Base-by-base conservation (phyloP, 176 grass and related monocot species). In the Eleusine indica region DNA sequence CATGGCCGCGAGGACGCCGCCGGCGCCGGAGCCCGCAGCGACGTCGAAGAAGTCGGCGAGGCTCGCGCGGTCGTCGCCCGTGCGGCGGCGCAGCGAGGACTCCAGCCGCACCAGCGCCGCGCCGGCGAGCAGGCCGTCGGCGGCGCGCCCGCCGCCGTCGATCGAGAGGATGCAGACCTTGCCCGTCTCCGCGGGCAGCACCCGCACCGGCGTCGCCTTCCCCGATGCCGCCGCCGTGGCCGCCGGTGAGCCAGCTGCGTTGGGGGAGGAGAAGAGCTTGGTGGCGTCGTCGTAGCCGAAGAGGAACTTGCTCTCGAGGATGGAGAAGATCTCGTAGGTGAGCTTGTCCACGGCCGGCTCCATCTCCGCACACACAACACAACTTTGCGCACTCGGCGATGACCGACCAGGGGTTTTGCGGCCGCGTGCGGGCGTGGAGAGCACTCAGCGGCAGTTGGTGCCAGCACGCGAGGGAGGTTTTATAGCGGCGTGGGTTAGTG, bases 291-390 rank as follows among this genome's bases (percentile, higher is more conserved):
- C 91, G 65, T 91, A 95, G 70, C 91, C 97, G 47, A 96, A 99
- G 10, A 99, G 75, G 89, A 99, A 99, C 89, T 92, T 99, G 57
- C 86, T 96, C 90, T 99, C 97, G 2, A 99, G 87, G 44, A 99
- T 91, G 80, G 97, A 99, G 75, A 99, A 99, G 67, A 99, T 99
- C 86, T 99, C 93, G 74, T 96, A 96, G 40, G 89, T 91, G 58
- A 99, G 89, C 84, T 92, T 99, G 97, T 99, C 91, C 35, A 95
- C 97, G 74, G 92, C 97, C 41, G 92, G 77, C 17, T 47, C 39
- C 16, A 38, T 61, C 76, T 66, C 35, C 46, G 43, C 7, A 17
- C 3, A 3, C 13, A 16, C 10, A 35, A 35, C 32, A 35, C 32
- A 35, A 15, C n/a, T 12, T n/a, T 22, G 48, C 58, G 17, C 42